These are phyloP conservation scores for Aspergillus persii DNA, from an alignment of 2,329 filamentous ascomycete genomes.

Conservation along the genomic window DNA sequence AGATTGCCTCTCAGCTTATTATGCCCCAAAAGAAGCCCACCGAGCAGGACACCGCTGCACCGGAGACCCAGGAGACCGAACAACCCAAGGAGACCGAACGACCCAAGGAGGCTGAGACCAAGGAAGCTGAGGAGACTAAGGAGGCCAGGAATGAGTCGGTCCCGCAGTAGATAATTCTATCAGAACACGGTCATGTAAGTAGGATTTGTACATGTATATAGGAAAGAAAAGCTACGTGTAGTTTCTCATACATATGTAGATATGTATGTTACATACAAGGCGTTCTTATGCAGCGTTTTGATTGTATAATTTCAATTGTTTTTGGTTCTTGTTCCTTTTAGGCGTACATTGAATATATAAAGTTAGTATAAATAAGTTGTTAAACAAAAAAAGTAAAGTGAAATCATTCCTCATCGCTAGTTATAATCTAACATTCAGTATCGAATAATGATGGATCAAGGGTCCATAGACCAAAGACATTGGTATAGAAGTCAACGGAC, in stretches of 20 bases:
- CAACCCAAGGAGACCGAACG: no score
- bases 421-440: constrained; percentile 2
- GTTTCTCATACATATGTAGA: not conserved
- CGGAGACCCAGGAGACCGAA: no score
- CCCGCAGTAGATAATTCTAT: not conserved
- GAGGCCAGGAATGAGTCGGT: no score
- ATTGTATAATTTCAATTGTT: not conserved
- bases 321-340: not conserved
- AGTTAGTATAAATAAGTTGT: not conserved
- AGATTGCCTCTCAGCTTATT: no score
- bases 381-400: constrained; percentile 4
- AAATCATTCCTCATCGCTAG: constrained; percentile 3
- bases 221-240: no score
- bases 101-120: not conserved
- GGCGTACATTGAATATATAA: not conserved
- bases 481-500: not conserved
- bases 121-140: not conserved
- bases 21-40: no score
- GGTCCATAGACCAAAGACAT: not conserved
- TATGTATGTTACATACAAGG: not conserved
- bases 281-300: not conserved
- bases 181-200: not conserved
- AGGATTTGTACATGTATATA: not conserved
- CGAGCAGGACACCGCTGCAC: no score
- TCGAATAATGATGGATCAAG: not conserved